phyloP scores from a whole-genome alignment of 1,139 yeast genomes.

The Candida labiduridarum region DNA sequence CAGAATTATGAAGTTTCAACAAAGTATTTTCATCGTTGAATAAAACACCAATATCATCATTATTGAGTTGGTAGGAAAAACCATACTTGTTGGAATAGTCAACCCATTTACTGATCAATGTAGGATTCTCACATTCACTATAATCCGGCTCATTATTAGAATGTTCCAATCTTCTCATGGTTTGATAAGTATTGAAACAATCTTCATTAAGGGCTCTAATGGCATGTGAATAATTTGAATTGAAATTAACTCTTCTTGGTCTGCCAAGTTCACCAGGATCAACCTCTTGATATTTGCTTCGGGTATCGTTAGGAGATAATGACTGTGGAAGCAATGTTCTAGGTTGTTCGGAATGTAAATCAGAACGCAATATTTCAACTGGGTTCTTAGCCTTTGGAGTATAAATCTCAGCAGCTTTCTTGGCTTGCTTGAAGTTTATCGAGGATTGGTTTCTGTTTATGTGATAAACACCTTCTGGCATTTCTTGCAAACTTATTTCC shows the following conservation, averaged over 20 bases:
- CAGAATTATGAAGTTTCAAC: constrained; percentile 65
- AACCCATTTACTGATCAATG: constrained; percentile 93
- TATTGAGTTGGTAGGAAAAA: constrained; percentile 87
- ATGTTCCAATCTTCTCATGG: constrained; percentile 44
- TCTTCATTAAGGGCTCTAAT: constrained; percentile 41
- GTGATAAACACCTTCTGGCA: constrained; percentile 59
- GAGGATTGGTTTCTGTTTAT: constrained; percentile 65
- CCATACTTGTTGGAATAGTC: constrained; percentile 97
- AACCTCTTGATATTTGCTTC: constrained; percentile 81
- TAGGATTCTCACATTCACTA: constrained; percentile 56
- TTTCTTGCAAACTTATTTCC: constrained; percentile 56
- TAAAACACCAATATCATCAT: constrained; percentile 89
- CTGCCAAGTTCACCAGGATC: constrained; percentile 42
- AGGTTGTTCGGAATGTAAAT: constrained; percentile 70
- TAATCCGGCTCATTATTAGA: constrained; percentile 30
- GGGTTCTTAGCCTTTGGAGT: constrained; percentile 59
- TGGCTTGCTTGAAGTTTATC: constrained; percentile 68
- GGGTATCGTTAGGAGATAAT: constrained; percentile 90
- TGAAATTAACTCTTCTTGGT: constrained; percentile 46
- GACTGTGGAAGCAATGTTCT: constrained; percentile 80
- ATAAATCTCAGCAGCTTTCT: constrained; percentile 66
- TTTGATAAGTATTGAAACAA: constrained; percentile 45
- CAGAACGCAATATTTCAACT: constrained; percentile 70
- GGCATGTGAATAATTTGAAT: constrained; percentile 42
- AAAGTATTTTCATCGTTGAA: constrained; percentile 84